A percentile compares a stretch with the other conserved stretches of the same genome.
These are phyloP conservation scores for Gloeophyllum trabeum DNA, from an alignment of 768 basidiomycete species.

Conservation along the genomic window DNA sequence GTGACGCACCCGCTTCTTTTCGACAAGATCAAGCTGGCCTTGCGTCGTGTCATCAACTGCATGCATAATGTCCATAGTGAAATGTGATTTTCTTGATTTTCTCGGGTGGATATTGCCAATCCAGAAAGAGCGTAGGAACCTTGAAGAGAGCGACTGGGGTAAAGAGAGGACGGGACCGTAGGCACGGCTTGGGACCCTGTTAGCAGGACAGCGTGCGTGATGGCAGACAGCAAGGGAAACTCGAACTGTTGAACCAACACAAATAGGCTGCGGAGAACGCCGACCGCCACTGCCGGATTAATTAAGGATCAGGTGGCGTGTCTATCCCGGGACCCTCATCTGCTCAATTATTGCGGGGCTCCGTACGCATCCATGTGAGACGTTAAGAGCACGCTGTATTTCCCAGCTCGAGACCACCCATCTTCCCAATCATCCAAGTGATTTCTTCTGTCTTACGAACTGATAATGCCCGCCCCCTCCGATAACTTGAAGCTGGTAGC, in stretches of 20 bases:
- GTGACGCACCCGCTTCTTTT: conserved; percentile 30
- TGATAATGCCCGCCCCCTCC: conserved; percentile 5
- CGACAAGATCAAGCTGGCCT: conserved; percentile 23
- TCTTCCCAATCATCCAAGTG: neutral
- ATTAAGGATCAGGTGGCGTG: neutral
- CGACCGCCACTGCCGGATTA: conserved; percentile 12
- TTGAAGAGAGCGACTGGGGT: conserved; percentile 20
- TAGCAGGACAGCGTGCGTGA: conserved; percentile 13
- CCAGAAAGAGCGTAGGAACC: conserved; percentile 24
- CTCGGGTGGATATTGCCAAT: too few species aligned
- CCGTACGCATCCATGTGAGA: too few species aligned
- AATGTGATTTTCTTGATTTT: conserved; percentile 14
- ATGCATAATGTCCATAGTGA: conserved; percentile 27
- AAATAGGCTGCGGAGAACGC: conserved; percentile 14
- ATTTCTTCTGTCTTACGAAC: too few species aligned
- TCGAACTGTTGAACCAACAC: conserved; percentile 8
- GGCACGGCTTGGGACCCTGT: neutral
- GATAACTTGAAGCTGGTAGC: neutral
- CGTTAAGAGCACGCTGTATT: neutral
- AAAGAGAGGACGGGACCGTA: conserved; percentile 27
- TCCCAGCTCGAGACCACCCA: neutral
- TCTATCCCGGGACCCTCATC: too few species aligned
- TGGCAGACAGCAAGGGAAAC: conserved; percentile 16
- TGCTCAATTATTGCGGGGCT: too few species aligned
- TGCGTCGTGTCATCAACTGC: conserved; percentile 14